Base-by-base conservation (phyloP, 225 moss, liverwort and hornwort species). In the Pseudisothecium myosuroides region DNA sequence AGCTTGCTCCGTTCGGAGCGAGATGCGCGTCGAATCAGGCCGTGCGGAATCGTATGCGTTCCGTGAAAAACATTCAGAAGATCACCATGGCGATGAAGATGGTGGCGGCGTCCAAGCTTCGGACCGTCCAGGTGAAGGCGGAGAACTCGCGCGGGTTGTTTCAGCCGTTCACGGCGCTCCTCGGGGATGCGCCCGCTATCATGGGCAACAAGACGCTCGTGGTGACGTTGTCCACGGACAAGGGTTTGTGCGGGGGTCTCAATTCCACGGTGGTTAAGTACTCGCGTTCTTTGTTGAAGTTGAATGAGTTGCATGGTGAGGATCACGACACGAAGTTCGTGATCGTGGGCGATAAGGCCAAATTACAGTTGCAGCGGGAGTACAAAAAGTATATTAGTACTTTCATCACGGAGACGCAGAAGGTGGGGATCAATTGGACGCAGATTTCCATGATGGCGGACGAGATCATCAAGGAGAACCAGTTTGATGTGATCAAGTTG, bases 81-180 rank as follows among this genome's bases (percentile, higher is more conserved):
- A 97, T 98, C 81, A 98, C 98, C 47, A 92, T 97, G 95, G 98
- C 98, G 19, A 98, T 98, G 97, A 98, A 98, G 97, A 98, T 98
- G 98, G 98, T 98, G 84, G 98, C 98, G 74, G 98, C 98, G 54
- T 98, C 98, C 34, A 98, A 98, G 92, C 93, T 98, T 81, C 91
- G 98, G 83, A 95, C 94, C 65, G 93, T 97, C 47, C 98, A 98
- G 93, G 93, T 94, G 81, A 96, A 86, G 86, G 94, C 97, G 85
- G 98, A 98, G 92, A 96, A 96, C 88, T 98, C 98, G 56, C 96
- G 98, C 20, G 98, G 98, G 41, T 67, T 98, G 80, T 97, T 96
- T 91, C 97, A 98, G 91, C 98, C 98, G 72, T 98, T 98, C 86
- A 97, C 96, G 49, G 97, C 95, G 14, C 94, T 97, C 60, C 91